Evolutionary conservation across 192 early-diverging fungal genomes (phyloP).

Genomic region (Borealophlyctis nickersoniae): DNA sequence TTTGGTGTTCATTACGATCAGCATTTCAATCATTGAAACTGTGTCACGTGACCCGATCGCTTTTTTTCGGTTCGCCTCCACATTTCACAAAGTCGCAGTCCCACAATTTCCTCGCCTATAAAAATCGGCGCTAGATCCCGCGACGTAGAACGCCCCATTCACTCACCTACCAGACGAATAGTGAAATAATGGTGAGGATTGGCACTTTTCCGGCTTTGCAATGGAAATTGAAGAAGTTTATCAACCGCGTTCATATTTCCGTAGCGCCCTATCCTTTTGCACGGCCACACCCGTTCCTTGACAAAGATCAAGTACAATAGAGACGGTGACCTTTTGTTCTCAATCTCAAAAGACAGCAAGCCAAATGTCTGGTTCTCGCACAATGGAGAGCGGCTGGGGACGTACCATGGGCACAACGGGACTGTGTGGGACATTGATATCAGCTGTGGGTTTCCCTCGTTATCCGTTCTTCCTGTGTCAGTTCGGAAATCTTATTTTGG

Average conservation of each 20-base stretch:
- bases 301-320: constrained; percentile 98
- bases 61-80: not conserved
- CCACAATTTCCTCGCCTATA: not conserved
- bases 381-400: constrained; percentile 95
- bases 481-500: not conserved
- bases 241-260: not conserved
- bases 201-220: not conserved
- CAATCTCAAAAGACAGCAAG: constrained; percentile 90
- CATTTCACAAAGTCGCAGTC: not conserved
- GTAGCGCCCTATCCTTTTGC: constrained; percentile 87
- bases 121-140: not conserved
- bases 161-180: not conserved
- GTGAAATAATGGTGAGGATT: not conserved
- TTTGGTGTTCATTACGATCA: too few species aligned
- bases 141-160: not conserved
- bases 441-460: constrained; percentile 54
- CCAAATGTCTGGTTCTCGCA: constrained; percentile 95
- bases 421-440: constrained; percentile 93
- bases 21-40: too few species aligned
- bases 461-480: not conserved
- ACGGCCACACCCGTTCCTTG: constrained; percentile 94
- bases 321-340: constrained; percentile 96
- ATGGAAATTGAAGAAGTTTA: not conserved
- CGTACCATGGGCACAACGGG: constrained; percentile 82
- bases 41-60: too few species aligned